Evolutionary conservation across 768 basidiomycete genomes (phyloP).

Genomic region (Trametes cubensis): DNA sequence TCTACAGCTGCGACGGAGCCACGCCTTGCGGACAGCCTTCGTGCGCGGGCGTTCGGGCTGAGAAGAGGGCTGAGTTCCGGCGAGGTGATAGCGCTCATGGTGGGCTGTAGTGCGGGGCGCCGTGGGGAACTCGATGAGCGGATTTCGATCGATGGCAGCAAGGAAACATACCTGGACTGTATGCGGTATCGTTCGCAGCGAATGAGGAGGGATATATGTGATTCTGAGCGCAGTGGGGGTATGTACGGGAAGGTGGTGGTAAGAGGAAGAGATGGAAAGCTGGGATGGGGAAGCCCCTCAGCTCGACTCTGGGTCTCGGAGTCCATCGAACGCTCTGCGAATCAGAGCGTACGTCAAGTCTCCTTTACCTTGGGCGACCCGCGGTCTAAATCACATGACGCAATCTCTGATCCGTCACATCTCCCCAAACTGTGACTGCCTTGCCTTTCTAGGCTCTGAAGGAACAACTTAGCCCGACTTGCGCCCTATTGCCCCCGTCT

Average conservation of each 20-base stretch:
- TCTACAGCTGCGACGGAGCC: conserved; percentile 73
- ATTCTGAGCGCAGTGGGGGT: not conserved
- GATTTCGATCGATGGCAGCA: conserved; percentile 10
- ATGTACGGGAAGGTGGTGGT: conserved; percentile 17
- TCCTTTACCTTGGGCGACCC: conserved; percentile 15
- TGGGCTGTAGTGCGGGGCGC: conserved; percentile 12
- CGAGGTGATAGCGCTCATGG: conserved; percentile 27
- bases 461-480: conserved; percentile 8
- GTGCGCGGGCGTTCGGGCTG: conserved; percentile 27
- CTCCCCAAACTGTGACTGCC: conserved; percentile 2
- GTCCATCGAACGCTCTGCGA: conserved; percentile 19
- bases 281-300: not conserved
- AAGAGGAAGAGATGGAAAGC: conserved; percentile 4
- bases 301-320: conserved; percentile 8
- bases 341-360: conserved; percentile 26
- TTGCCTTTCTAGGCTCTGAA: conserved; percentile 9
- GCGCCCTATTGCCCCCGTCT: not conserved
- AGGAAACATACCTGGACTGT: conserved; percentile 5
- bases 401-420: conserved; percentile 15
- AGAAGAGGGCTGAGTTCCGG: conserved; percentile 28
- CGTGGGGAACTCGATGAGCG: conserved; percentile 14
- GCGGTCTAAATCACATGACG: conserved; percentile 24
- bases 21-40: conserved; percentile 56
- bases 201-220: not conserved
- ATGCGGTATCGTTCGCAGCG: not conserved